Evolutionary conservation across 176 grass and related monocot species (phyloP).

Genomic region (Oryza coarctata): DNA sequence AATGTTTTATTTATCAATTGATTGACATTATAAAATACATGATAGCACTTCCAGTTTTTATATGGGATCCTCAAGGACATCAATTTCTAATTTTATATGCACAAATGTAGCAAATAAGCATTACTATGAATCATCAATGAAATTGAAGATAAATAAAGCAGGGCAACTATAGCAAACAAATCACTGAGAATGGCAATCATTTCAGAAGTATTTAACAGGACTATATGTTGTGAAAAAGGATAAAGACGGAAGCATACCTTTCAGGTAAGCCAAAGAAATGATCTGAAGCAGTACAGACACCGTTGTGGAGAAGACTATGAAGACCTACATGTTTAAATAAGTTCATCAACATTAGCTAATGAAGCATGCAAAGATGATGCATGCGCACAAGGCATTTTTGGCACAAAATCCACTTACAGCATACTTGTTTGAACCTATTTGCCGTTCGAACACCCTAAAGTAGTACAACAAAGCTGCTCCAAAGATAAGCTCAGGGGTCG

Average conservation of each 20-base stretch:
- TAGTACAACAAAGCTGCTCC: slow-evolving; percentile 80
- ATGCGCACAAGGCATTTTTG: background rate
- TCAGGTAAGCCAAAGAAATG: slow-evolving; percentile 76
- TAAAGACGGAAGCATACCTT: slow-evolving; percentile 37
- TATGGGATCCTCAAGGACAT: background rate
- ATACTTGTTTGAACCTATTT: slow-evolving; percentile 96
- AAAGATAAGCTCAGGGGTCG: slow-evolving; percentile 81
- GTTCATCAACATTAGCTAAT: slow-evolving; percentile 32
- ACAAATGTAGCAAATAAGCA: background rate
- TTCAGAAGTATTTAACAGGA: background rate
- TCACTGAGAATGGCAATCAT: background rate
- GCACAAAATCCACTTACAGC: slow-evolving; percentile 51
- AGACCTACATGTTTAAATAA: slow-evolving; percentile 57
- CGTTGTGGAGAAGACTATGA: slow-evolving; percentile 66
- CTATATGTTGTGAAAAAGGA: background rate
- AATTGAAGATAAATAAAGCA: slow-evolving; percentile 14
- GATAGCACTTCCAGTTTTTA: background rate
- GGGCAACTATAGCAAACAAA: slow-evolving; percentile 16
- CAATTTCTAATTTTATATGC: background rate
- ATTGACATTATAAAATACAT: background rate
- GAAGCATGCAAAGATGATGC: background rate
- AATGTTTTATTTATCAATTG: background rate
- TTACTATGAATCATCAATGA: background rate
- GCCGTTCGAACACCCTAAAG: slow-evolving; percentile 88
- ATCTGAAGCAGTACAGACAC: slow-evolving; percentile 69